phyloP scores from a whole-genome alignment of 495 filamentous ascomycete species.

The Aspergillus diversus region DNA sequence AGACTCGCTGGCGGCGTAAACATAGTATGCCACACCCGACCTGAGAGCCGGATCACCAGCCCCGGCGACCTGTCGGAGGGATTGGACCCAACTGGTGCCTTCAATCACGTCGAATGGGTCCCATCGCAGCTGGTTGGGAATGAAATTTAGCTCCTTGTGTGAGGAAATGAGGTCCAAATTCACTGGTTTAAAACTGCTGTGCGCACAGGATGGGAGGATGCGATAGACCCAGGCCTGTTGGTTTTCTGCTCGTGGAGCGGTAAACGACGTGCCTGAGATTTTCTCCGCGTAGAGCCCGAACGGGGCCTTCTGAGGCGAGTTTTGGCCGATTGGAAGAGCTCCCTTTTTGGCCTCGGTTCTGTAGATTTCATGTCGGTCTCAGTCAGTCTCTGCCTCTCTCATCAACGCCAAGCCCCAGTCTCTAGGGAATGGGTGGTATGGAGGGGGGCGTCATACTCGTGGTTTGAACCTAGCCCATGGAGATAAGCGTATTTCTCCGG shows the following conservation, averaged over 20 bases:
- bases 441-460: constrained; percentile 49
- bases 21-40: constrained; percentile 76
- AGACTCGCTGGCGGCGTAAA: constrained; percentile 79
- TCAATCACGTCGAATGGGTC: constrained; percentile 81
- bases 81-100: constrained; percentile 78
- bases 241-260: constrained; percentile 85
- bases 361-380: not conserved
- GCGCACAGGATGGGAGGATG: constrained; percentile 80
- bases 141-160: constrained; percentile 57
- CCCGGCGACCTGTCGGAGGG: constrained; percentile 76
- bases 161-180: constrained; percentile 59
- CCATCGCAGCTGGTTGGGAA: constrained; percentile 91
- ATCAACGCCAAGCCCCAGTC: no score
- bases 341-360: constrained; percentile 59
- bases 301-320: constrained; percentile 86
- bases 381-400: no score
- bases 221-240: constrained; percentile 92
- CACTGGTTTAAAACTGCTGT: constrained; percentile 68
- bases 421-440: no score
- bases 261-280: constrained; percentile 92
- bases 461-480: constrained; percentile 62
- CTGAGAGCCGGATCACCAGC: constrained; percentile 84
- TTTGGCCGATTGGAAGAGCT: constrained; percentile 69
- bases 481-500: constrained; percentile 62
- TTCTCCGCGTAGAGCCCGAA: constrained; percentile 91